Evolutionary conservation across 495 filamentous ascomycete genomes (phyloP).

Genomic region (Tuber indicum): DNA sequence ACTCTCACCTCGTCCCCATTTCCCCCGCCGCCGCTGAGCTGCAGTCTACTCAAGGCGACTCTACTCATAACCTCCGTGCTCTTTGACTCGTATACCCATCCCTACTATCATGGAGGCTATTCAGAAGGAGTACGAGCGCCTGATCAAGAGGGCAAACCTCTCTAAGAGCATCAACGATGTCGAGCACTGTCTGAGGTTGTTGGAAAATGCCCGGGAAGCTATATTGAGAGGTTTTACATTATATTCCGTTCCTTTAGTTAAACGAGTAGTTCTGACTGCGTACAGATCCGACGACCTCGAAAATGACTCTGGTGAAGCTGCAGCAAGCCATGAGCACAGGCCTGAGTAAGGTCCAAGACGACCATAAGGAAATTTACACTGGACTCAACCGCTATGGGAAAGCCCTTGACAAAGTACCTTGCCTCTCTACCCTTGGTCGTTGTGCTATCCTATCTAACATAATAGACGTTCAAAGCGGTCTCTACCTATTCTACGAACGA

Average conservation of each 20-base stretch:
- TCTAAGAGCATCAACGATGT: conserved; percentile 67
- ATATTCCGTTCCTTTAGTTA: conserved; percentile 17
- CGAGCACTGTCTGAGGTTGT: conserved; percentile 68
- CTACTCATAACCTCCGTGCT: neutral
- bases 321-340: conserved; percentile 73
- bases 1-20: neutral
- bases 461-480: conserved; percentile 67
- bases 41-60: conserved; percentile 1
- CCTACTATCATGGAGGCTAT: conserved; percentile 58
- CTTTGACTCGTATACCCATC: neutral
- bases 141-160: conserved; percentile 64
- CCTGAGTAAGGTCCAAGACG: conserved; percentile 69
- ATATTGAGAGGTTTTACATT: conserved; percentile 55
- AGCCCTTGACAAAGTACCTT: conserved; percentile 67
- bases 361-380: conserved; percentile 70
- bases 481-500: conserved; percentile 76
- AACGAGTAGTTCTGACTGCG: conserved; percentile 15
- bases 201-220: conserved; percentile 62
- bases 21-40: neutral
- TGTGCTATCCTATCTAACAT: conserved; percentile 11
- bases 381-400: conserved; percentile 75
- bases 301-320: conserved; percentile 68
- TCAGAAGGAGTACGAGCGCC: conserved; percentile 63
- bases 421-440: conserved; percentile 3
- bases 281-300: conserved; percentile 62